Evolutionary conservation across 441 rosid species (phyloP), one percentile per base, ranked within the genome.

Genomic region (Adansonia grandidieri): DNA sequence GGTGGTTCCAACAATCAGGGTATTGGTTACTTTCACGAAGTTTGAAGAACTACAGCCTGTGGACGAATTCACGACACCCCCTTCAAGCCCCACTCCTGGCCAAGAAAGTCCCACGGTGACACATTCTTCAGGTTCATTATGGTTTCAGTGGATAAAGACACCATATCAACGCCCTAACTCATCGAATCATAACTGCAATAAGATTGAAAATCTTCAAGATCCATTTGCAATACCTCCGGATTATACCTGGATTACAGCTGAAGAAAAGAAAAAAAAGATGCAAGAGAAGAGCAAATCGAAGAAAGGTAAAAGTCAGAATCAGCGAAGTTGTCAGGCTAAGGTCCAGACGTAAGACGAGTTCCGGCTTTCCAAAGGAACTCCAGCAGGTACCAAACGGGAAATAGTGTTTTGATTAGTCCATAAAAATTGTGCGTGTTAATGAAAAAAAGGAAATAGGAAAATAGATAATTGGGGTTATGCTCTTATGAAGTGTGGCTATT

Each of bases 121-220:
- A 0, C 89, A 73, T 3, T 45, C 90, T 53, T 86, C 93, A 15
- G 85, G 88, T 75, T 87, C 98, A 14, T 97, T 98, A 20, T 97
- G 99, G 99, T 91, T 94, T 86, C 98, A 95, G 75, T 95, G 98
- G 99, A 97, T 97, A 68, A 97, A 95, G 84, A 89, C 95, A 62
- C 94, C 96, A 1, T 91, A 86, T 80, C 86, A 87, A 4, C 98
- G 93, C 19, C 87, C 93, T 17, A 71, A 85, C 81, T 77, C 96
- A 32, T 88, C 95, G 69, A 64, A 60, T 2, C 75, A 83, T 32
- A 79, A 85, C 57, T 81, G 86, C 84, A 88, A 89, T 64, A 87
- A 89, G 86, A 85, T 82, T 24, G 98, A 94, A 78, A 91, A 84
- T 66, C 81, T 87, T 54, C 91, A 86, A 78, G 98, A 97, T 77